Evolutionary conservation across 768 basidiomycete species (phyloP).

Genomic region (Lactarius tabidus): DNA sequence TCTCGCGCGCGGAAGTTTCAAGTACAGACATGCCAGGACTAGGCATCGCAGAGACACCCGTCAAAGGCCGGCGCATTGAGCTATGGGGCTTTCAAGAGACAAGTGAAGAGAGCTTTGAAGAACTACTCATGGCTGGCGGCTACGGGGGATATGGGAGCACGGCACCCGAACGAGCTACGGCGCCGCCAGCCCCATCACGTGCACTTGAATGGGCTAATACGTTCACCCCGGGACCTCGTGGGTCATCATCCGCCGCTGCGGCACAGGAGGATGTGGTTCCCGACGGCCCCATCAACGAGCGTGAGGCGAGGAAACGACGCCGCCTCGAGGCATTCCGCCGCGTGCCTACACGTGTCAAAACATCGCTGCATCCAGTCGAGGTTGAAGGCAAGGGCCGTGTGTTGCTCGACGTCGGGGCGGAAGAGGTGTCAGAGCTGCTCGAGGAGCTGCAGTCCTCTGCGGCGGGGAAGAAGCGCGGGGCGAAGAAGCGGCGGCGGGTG

Average conservation of each 20-base stretch:
- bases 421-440: conserved; percentile 35
- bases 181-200: conserved; percentile 36
- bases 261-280: conserved; percentile 29
- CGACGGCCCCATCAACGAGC: conserved; percentile 38
- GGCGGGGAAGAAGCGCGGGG: conserved; percentile 37
- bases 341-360: conserved; percentile 24
- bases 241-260: conserved; percentile 25
- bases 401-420: conserved; percentile 52
- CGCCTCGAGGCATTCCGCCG: conserved; percentile 64
- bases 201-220: conserved; percentile 52
- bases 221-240: conserved; percentile 43
- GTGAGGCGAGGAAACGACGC: conserved; percentile 61
- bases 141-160: conserved; percentile 61
- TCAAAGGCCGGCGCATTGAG: conserved; percentile 67
- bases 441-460: conserved; percentile 24
- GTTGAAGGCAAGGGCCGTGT: conserved; percentile 69
- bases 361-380: conserved; percentile 56
- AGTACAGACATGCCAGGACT: conserved; percentile 35
- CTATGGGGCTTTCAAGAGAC: conserved; percentile 43
- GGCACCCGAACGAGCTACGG: conserved; percentile 27
- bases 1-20: conserved; percentile 34
- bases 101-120: conserved; percentile 75
- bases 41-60: conserved; percentile 66
- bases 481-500: conserved; percentile 50
- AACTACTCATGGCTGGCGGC: conserved; percentile 78